Evolutionary conservation across 306 rosid species (phyloP), one percentile per base, ranked within the genome.

Genomic region (Argentina anserina): DNA sequence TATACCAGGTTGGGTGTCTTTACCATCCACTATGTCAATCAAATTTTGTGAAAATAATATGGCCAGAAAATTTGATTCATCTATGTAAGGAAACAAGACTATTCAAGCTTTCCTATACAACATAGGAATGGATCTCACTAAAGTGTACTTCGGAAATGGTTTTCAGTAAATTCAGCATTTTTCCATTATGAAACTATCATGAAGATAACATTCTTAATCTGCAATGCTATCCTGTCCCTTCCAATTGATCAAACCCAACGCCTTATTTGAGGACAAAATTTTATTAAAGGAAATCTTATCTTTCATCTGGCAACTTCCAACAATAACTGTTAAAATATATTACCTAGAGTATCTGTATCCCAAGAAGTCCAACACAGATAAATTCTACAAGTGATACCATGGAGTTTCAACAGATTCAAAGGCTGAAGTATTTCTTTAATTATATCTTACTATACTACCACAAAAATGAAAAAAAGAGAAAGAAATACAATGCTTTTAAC

Each of bases 291-390:
- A n/a, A 74, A 73, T 79, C 64, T 23, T 59, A 59, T 56, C 79
- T 73, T 73, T 59, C 70, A 74, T 42, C 63, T 65, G 2, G 76
- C 78, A 83, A 80, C 33, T 45, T 80, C 84, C 81, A 66, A 75
- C 59, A 58, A 59, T 59, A 75, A 41, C 69, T 53, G 58, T 8
- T 28, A 75, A 78, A 77, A 34, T 52, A 9, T 46, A 64, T 76
- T 49, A 76, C 65, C 50, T 50, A 36, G 65, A 55, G 31, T 25
- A 55, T 23, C 33, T 5, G 28, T 50, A 52, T 46, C 67, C 31
- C 15, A 50, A 65, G 33, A 33, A 40, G 17, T 64, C 25, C 43
- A 79, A 52, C n/a, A 69, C 53, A 42, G 29, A 52, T 2, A 25
- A 52, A 65, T 1, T 78, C 65, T 29, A 26, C 47, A 33, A 2